A percentile compares a stretch with the other conserved stretches of the same genome.
These are phyloP conservation scores for Guyanaporus albipodus DNA, from an alignment of 768 basidiomycete genomes.

Conservation along the genomic window DNA sequence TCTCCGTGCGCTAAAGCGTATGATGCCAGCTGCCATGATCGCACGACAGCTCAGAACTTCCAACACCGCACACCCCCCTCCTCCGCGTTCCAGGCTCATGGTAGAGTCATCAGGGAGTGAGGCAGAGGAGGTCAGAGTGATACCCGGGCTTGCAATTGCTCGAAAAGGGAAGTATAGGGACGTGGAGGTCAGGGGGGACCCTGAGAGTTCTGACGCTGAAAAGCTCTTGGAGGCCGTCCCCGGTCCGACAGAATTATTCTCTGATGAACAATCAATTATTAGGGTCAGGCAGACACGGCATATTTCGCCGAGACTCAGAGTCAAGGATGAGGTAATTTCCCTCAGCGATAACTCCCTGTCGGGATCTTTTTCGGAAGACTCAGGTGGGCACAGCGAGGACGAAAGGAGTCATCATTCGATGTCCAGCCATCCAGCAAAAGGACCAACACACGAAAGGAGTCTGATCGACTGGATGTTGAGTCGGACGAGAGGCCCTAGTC, in stretches of 20 bases:
- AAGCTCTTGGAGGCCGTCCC: neutral
- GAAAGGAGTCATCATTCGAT: conserved; percentile 35
- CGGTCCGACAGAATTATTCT: conserved; percentile 6
- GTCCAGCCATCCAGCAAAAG: conserved; percentile 19
- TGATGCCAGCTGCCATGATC: conserved; percentile 57
- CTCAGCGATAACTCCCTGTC: conserved; percentile 17
- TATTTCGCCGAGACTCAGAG: neutral
- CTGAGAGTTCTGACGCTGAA: conserved; percentile 53
- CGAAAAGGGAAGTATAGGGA: conserved; percentile 35
- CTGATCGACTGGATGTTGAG: conserved; percentile 70
- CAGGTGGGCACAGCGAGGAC: conserved; percentile 24
- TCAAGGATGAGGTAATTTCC: conserved; percentile 19
- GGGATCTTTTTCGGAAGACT: conserved; percentile 12
- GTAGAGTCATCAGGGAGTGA: conserved; percentile 26
- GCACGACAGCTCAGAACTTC: conserved; percentile 27
- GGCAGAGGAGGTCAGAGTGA: conserved; percentile 38
- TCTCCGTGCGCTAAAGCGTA: conserved; percentile 38
- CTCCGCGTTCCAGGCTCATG: conserved; percentile 7
- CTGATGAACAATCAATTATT: conserved; percentile 15
- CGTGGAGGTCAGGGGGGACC: conserved; percentile 53
- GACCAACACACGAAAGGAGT: conserved; percentile 37
- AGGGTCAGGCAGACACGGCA: conserved; percentile 22
- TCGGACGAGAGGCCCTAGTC: conserved; percentile 31
- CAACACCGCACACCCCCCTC: conserved; percentile 9
- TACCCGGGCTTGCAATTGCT: conserved; percentile 50